Conservation (phyloP, 169 alveolate genomes). For the Plasmodium vivax region DNA sequence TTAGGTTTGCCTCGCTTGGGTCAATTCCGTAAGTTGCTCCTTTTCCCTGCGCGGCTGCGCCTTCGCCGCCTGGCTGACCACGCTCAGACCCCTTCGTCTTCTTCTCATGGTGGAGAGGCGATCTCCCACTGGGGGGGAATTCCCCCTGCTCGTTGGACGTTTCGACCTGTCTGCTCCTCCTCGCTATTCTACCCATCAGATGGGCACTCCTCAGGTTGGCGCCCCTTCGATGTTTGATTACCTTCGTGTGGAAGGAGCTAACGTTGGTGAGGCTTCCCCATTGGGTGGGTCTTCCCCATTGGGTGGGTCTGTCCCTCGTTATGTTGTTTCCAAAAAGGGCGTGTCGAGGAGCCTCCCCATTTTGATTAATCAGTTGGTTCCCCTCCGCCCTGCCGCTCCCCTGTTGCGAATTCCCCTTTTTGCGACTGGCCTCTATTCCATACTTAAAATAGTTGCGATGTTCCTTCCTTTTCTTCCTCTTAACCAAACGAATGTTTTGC, state of each 20-base stretch:
- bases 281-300: not conserved
- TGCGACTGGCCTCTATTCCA: not conserved
- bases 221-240: not conserved
- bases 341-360: not conserved
- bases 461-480: conserved; percentile 32
- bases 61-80: not conserved
- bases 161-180: not conserved
- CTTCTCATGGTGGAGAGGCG: not conserved
- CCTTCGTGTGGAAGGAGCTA: not conserved
- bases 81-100: not conserved
- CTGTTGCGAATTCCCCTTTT: not conserved
- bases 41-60: not conserved
- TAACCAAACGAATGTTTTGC: conserved; percentile 3
- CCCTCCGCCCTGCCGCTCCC: not conserved
- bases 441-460: conserved; percentile 19
- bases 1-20: not conserved
- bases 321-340: not conserved
- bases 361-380: not conserved
- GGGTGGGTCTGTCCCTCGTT: not conserved
- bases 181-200: not conserved
- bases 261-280: too few relatives aligned
- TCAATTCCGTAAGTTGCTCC: not conserved
- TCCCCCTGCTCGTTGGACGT: not conserved
- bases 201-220: not conserved
- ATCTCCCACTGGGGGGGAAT: not conserved